Evolutionary conservation across 2,329 filamentous ascomycete species (phyloP).

Genomic region (Sodiomyces alkalinus): DNA sequence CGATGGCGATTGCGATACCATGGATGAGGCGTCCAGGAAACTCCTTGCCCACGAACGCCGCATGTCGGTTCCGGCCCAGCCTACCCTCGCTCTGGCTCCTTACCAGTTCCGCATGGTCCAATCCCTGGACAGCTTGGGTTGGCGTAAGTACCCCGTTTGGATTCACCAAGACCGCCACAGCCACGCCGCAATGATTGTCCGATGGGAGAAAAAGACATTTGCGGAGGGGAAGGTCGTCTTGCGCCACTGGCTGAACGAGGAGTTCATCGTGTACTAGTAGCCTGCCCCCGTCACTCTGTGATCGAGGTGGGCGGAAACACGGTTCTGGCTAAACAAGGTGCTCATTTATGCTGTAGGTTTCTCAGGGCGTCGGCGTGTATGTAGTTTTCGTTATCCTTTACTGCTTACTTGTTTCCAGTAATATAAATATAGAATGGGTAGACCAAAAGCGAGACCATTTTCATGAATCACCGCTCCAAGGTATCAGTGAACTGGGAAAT

Average conservation of each 20-base stretch:
- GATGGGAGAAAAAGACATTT: slow-evolving; percentile 51
- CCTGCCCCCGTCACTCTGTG: too few relatives aligned
- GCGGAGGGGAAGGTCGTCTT: slow-evolving; percentile 66
- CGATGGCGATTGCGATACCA: slow-evolving; percentile 19
- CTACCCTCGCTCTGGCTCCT: slow-evolving; percentile 61
- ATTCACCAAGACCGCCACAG: slow-evolving; percentile 67
- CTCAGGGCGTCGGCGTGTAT: too few relatives aligned
- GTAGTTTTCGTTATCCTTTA: too few relatives aligned
- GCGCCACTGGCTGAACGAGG: slow-evolving; percentile 63
- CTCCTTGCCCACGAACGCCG: slow-evolving; percentile 25
- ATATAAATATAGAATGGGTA: too few relatives aligned
- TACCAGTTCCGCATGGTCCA: slow-evolving; percentile 79
- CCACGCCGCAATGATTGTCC: slow-evolving; percentile 82
- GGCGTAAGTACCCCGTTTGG: slow-evolving; percentile 53
- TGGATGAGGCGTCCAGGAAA: too few relatives aligned
- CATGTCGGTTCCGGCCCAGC: slow-evolving; percentile 32
- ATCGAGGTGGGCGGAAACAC: too few relatives aligned
- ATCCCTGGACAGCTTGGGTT: slow-evolving; percentile 51
- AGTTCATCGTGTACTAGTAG: slow-evolving; percentile 47
- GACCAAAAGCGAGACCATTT: too few relatives aligned
- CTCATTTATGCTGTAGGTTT: too few relatives aligned
- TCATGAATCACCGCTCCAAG: too few relatives aligned
- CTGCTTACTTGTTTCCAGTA: too few relatives aligned
- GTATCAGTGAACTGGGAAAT: too few relatives aligned
- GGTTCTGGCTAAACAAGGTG: too few relatives aligned